Evolutionary conservation across 148 eudicot species (phyloP), one percentile per base, ranked within the genome.

Genomic region (Rheum nobile): DNA sequence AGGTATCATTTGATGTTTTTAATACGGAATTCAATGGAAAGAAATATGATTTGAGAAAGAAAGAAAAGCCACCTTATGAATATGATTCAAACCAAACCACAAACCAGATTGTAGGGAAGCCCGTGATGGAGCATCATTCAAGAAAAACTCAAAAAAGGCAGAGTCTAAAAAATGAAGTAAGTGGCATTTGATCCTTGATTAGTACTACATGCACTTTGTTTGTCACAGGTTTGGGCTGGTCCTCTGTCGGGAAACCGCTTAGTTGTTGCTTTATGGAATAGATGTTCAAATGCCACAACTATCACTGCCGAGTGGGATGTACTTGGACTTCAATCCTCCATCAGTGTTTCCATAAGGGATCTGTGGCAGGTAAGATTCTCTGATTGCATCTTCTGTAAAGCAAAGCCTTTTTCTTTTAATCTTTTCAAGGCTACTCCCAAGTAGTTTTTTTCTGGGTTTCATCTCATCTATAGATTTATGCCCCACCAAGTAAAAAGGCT

Each of bases 201-300:
- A 8, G 2, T 22, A 22, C 29, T 0, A 21, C 7, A 54, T 24
- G 26, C 61, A 54, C 61, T 54, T 9, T 24, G 29, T 22, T 24
- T 21, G 10, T 54, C 28, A 35, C 82, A 94, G 98, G 89, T 94
- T 34, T 94, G 98, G 97, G 90, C 93, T 22, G 97, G 97, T 44
- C 98, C 98, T 57, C 80, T 94, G 61, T 77, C 93, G 43, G 90
- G 84, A 67, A 68, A 85, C 22, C 89, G 96, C 22, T 46, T 90
- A 48, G 93, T 71, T 63, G 85, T 91, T 72, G 87, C 78, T 65
- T 79, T 95, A 31, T 95, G 97, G 98, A 95, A 95, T 73, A 83
- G 97, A 70, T 94, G 98, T 81, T 83, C 93, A 32, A 71, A 74
- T 77, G 78, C 87, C 38, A 77, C 82, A 50, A 80, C 76, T 52